Conservation (phyloP, 2,329 filamentous ascomycete species). For the Nothophoma quercina region DNA sequence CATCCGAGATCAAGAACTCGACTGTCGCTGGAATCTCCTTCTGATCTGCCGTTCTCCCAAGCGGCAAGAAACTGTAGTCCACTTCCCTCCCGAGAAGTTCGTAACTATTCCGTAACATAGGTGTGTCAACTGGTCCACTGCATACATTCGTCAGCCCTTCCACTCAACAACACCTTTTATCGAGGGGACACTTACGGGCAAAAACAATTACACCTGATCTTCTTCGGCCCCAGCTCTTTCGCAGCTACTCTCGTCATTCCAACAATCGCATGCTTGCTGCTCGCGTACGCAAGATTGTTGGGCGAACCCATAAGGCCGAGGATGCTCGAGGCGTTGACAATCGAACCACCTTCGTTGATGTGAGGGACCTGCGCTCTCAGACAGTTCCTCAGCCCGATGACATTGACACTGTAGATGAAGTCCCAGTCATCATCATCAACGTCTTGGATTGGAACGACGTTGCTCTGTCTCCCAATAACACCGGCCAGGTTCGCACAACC, state of each 20-base stretch:
- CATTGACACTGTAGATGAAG: conserved; percentile 49
- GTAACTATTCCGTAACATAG: conserved; percentile 38
- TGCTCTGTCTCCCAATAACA: conserved; percentile 41
- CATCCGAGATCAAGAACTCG: conserved; percentile 58
- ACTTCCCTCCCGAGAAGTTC: conserved; percentile 28
- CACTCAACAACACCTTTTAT: too few species aligned
- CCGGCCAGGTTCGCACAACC: conserved; percentile 57
- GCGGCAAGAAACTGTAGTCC: conserved; percentile 32
- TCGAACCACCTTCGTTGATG: conserved; percentile 50
- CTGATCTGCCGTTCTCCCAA: conserved; percentile 36
- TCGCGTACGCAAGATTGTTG: conserved; percentile 46
- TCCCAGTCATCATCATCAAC: conserved; percentile 52
- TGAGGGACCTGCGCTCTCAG: conserved; percentile 50
- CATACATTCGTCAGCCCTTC: background rate
- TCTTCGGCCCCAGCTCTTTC: conserved; percentile 49
- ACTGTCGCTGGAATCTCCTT: conserved; percentile 55
- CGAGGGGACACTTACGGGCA: conserved; percentile 44
- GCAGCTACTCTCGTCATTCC: conserved; percentile 51
- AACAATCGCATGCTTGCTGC: conserved; percentile 52
- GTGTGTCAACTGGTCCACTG: conserved; percentile 45
- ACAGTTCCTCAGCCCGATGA: conserved; percentile 50
- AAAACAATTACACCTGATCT: conserved; percentile 46
- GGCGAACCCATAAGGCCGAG: conserved; percentile 58
- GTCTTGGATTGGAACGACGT: conserved; percentile 30
- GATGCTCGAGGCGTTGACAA: conserved; percentile 59